Percentiles rank a stretch among this genome's conserved stretches.
These are phyloP conservation scores for Alternaria sp. DNA, from an alignment of 2,329 filamentous ascomycete species.

Conservation along the genomic window DNA sequence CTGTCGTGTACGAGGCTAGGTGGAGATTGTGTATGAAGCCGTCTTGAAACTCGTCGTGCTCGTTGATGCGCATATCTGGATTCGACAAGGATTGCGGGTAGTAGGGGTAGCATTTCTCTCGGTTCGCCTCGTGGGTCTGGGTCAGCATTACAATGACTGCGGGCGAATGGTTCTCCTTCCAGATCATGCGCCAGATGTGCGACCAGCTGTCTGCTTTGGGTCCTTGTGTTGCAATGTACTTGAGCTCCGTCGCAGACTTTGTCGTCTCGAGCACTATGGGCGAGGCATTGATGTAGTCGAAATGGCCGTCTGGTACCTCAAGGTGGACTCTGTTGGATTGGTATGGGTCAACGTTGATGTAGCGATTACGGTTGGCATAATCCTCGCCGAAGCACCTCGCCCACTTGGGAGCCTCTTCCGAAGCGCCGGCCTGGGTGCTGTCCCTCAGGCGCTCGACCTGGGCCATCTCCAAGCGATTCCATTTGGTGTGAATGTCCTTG, in stretches of 20 bases:
- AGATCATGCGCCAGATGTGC: conserved; percentile 96
- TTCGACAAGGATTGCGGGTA: conserved; percentile 67
- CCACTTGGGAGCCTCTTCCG: conserved; percentile 62
- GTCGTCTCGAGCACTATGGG: conserved; percentile 56
- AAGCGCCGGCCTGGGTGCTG: conserved; percentile 46
- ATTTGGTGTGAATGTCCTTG: conserved; percentile 66
- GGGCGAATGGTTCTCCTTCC: conserved; percentile 74
- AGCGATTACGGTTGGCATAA: conserved; percentile 76
- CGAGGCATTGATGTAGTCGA: conserved; percentile 64
- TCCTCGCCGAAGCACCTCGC: conserved; percentile 67
- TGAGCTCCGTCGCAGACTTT: conserved; percentile 53
- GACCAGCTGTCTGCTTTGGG: conserved; percentile 79
- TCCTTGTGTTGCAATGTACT: conserved; percentile 94
- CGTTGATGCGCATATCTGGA: conserved; percentile 64
- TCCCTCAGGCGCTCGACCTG: conserved; percentile 64
- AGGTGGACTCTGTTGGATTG: conserved; percentile 85
- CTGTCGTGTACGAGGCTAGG: conserved; percentile 64
- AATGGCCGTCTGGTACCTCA: conserved; percentile 72
- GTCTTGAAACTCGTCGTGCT: conserved; percentile 70
- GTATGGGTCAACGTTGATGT: conserved; percentile 90
- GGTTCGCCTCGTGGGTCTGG: conserved; percentile 78
- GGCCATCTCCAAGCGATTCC: conserved; percentile 68
- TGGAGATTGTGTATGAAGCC: conserved; percentile 73
- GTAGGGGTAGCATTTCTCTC: conserved; percentile 90
- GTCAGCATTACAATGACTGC: conserved; percentile 96